Evolutionary conservation across 768 basidiomycete species (phyloP), one percentile per base, ranked within the genome.

Genomic region (Lanmaoa rubissima): DNA sequence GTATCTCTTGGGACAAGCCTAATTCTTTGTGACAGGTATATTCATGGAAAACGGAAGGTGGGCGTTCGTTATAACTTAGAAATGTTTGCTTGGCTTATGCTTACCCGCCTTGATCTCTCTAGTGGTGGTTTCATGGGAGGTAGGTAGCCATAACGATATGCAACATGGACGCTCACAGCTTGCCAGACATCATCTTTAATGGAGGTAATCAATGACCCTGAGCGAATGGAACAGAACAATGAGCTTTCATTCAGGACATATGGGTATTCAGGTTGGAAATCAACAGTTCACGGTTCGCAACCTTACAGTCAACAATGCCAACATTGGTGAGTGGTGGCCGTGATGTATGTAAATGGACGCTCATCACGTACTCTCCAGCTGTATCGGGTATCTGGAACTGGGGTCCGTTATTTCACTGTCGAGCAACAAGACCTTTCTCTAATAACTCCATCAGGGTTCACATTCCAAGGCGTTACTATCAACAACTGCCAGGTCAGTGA

Each of bases 251-350:
- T n/a, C n/a, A 67, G 66, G 79, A 68, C 68, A 59, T 45, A 83
- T 75, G 45, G 90, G 86, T 16, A 84, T 91, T 43, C 81, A 81
- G 76, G 84, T 86, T 41, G 90, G 89, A 54, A 91, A 86, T 57
- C 89, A 92, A 71, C 90, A 92, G 78, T 87, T 87, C 61, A 86
- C 85, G 0, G 82, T 86, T 45, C 80, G 86, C 28, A 87, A 87
- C 62, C 69, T 87, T 51, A 82, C 78, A 1, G 65, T 82, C 36
- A 80, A 78, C 61, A 79, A 81, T 59, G 77, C 78, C 19, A 59
- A 74, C 8, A 68, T 68, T 48, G 77, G 77, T 76, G 57, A 57
- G 66, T 48, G 13, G 16, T 13, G 3, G 1, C 0, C 2, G 5
- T 43, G 11, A 39, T 44, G 14, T 8, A 1, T 8, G 14, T 21